phyloP scores from a whole-genome alignment of 352 stramenopile genomes.

The Phytophthora hibernalis region DNA sequence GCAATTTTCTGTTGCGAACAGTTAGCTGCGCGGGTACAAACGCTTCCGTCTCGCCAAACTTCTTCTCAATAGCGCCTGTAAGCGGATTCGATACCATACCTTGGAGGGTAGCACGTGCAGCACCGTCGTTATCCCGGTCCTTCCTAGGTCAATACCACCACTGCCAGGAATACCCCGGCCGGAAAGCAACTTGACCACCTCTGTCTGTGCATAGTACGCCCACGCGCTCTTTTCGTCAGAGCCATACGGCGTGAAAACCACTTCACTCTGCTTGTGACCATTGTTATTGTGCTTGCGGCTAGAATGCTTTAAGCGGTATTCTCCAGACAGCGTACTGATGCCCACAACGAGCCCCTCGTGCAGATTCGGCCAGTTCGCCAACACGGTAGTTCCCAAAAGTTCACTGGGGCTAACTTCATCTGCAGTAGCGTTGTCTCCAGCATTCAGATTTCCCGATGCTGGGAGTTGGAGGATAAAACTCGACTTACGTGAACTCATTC shows the following conservation, averaged over 20 bases:
- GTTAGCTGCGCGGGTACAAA: conserved; percentile 97
- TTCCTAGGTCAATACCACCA: conserved; percentile 94
- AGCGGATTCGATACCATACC: conserved; percentile 95
- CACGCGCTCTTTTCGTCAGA: conserved; percentile 68
- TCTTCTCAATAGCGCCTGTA: conserved; percentile 95
- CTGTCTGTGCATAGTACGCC: conserved; percentile 70
- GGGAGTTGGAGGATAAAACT: conserved; percentile 77
- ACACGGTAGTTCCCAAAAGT: conserved; percentile 77
- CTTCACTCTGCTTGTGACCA: conserved; percentile 23
- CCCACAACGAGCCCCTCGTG: conserved; percentile 94
- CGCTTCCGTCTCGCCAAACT: conserved; percentile 95
- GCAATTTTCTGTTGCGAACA: conserved; percentile 90
- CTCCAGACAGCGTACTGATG: conserved; percentile 69
- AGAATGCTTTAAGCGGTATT: conserved; percentile 56
- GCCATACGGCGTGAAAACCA: conserved; percentile 57
- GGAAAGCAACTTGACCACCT: conserved; percentile 76
- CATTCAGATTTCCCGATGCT: conserved; percentile 31
- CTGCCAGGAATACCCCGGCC: conserved; percentile 85
- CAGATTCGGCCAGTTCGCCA: conserved; percentile 99
- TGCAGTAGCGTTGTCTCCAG: conserved; percentile 23
- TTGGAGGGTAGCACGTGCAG: conserved; percentile 90
- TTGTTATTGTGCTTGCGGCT: conserved; percentile 31
- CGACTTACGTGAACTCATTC: conserved; percentile 84
- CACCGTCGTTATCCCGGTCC: conserved; percentile 67
- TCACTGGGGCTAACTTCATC: conserved; percentile 46